These are phyloP conservation scores for Immersiella caudata DNA, from an alignment of 495 filamentous ascomycete species.

Conservation along the genomic window DNA sequence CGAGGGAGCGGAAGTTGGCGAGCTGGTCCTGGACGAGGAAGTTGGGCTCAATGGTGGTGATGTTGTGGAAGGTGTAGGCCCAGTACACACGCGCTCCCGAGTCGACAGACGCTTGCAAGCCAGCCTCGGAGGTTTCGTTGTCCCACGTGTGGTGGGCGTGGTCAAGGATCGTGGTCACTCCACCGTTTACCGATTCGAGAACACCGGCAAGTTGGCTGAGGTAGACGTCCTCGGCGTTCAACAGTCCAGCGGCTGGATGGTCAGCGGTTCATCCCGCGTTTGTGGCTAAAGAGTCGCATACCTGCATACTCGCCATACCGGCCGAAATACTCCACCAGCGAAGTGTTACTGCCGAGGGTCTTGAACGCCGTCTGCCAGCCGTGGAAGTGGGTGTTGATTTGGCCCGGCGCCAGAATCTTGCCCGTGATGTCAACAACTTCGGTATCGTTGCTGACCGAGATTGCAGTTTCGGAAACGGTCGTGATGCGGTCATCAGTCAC, in stretches of 20 bases:
- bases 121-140: slow-evolving; percentile 33
- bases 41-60: background rate
- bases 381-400: slow-evolving; percentile 57
- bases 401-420: slow-evolving; percentile 50
- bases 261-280: slow-evolving; percentile 14
- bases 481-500: slow-evolving; percentile 44
- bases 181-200: slow-evolving; percentile 44
- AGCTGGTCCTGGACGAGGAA: slow-evolving; percentile 37
- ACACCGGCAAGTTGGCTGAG: slow-evolving; percentile 43
- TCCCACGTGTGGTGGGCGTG: slow-evolving; percentile 37
- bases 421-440: slow-evolving; percentile 3
- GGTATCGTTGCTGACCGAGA: slow-evolving; percentile 46
- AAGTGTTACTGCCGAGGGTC: slow-evolving; percentile 39
- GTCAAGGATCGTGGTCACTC: slow-evolving; percentile 37
- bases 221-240: slow-evolving; percentile 37
- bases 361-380: slow-evolving; percentile 54
- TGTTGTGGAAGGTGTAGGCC: slow-evolving; percentile 34
- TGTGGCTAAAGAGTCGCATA: background rate
- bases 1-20: slow-evolving; percentile 34
- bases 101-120: slow-evolving; percentile 42
- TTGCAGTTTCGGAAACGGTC: slow-evolving; percentile 41
- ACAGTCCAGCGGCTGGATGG: slow-evolving; percentile 5
- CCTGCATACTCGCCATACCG: slow-evolving; percentile 30
- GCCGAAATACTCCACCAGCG: slow-evolving; percentile 34
- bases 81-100: slow-evolving; percentile 46